A percentile compares a stretch with the other conserved stretches of the same genome.
phyloP scores from a whole-genome alignment of 352 stramenopile species.

The Pythium grandisporangium region DNA sequence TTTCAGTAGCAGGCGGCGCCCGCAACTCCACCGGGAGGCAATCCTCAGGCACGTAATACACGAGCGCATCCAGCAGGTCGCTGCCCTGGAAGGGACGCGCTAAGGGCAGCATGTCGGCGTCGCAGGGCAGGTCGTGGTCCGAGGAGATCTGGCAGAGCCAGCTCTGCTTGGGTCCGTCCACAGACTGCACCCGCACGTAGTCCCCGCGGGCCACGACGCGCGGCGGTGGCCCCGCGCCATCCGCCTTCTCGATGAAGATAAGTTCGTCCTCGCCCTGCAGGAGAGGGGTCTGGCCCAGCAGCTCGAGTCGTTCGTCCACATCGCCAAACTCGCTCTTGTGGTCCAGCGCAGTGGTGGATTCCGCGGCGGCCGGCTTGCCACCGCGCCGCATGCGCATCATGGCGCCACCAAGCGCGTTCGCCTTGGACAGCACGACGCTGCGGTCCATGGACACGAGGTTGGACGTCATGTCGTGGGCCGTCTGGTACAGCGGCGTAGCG shows the following conservation, averaged over 20 bases:
- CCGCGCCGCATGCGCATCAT: too few relatives aligned
- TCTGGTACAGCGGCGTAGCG: too few relatives aligned
- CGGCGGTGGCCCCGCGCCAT: too few relatives aligned
- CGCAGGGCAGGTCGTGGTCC: slow-evolving; percentile 4
- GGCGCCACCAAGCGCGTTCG: too few relatives aligned
- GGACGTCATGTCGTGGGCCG: too few relatives aligned
- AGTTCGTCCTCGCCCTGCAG: slow-evolving; percentile 14
- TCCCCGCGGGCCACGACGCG: slow-evolving; percentile 9
- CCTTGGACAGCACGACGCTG: too few relatives aligned
- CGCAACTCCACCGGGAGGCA: slow-evolving; percentile 7
- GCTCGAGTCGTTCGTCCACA: not conserved
- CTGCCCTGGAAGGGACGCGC: slow-evolving; percentile 10
- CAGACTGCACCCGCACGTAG: slow-evolving; percentile 12
- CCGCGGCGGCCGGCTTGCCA: too few relatives aligned
- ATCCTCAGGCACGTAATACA: slow-evolving; percentile 12
- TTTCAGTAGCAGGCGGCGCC: not conserved
- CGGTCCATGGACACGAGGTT: too few relatives aligned
- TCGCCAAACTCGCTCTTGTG: not conserved
- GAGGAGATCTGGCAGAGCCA: slow-evolving; percentile 11
- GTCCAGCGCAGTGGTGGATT: too few relatives aligned
- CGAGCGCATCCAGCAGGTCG: slow-evolving; percentile 9
- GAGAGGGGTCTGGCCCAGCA: slow-evolving; percentile 11
- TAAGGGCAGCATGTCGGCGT: slow-evolving; percentile 12
- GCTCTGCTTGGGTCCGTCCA: slow-evolving; percentile 7
- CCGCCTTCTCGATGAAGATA: slow-evolving; percentile 9